phyloP scores from a whole-genome alignment of 2,329 filamentous ascomycete genomes.

The Beauveria pseudobassiana region DNA sequence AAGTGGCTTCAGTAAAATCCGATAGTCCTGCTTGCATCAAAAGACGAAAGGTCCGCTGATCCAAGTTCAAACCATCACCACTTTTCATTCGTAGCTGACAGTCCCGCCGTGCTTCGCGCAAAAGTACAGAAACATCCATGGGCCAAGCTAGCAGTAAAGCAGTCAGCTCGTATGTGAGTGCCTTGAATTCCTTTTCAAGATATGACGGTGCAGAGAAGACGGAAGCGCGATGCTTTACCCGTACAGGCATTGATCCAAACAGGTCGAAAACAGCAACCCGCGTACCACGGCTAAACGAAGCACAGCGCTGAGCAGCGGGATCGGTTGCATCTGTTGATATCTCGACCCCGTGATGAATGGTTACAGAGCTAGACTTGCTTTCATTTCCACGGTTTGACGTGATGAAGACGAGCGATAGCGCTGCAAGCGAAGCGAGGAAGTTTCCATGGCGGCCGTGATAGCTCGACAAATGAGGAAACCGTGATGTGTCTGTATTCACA shows the following conservation, averaged over 20 bases:
- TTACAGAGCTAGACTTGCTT: conserved; percentile 56
- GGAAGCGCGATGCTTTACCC: conserved; percentile 69
- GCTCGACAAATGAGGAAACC: conserved; percentile 35
- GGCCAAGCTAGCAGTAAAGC: conserved; percentile 67
- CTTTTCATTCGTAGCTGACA: conserved; percentile 32
- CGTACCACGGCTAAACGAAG: conserved; percentile 60
- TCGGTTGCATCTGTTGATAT: conserved; percentile 59
- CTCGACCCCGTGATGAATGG: conserved; percentile 61
- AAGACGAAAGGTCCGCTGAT: conserved; percentile 35
- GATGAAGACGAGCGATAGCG: conserved; percentile 69
- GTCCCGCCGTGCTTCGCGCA: conserved; percentile 43
- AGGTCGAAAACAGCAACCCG: conserved; percentile 68
- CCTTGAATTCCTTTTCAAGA: conserved; percentile 58
- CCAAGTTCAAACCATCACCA: conserved; percentile 15
- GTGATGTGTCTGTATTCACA: conserved; percentile 59
- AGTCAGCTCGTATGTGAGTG: conserved; percentile 50
- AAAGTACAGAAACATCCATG: conserved; percentile 43
- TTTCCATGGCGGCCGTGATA: conserved; percentile 61
- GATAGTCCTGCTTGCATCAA: conserved; percentile 60
- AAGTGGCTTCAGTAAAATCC: conserved; percentile 38
- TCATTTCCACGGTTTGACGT: conserved; percentile 60
- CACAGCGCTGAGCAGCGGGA: conserved; percentile 47
- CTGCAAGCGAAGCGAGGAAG: conserved; percentile 71
- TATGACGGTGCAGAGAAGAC: conserved; percentile 41
- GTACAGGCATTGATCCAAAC: conserved; percentile 85